Conservation (phyloP, 371 early-diverging fungal species). For the Smittium culicis region DNA sequence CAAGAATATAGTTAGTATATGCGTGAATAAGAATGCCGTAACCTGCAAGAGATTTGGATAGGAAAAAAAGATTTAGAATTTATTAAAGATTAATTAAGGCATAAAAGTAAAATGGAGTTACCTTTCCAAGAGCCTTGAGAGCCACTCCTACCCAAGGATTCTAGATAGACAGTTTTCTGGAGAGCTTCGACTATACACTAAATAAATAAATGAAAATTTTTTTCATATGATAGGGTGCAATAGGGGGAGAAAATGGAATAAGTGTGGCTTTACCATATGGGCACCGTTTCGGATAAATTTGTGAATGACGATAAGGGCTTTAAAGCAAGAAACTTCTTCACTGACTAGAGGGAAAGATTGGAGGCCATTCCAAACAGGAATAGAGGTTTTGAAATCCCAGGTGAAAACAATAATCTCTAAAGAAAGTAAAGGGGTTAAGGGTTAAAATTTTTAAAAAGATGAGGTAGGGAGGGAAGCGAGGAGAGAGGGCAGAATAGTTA, state of each 20-base stretch:
- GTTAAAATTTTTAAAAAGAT: neutral
- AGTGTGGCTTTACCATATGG: slow-evolving; percentile 30
- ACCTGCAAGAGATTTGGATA: slow-evolving; percentile 28
- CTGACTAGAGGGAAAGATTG: slow-evolving; percentile 72
- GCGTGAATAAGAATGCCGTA: slow-evolving; percentile 82
- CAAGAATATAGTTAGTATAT: slow-evolving; percentile 74
- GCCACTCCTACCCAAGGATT: slow-evolving; percentile 44
- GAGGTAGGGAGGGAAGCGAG: too few relatives aligned
- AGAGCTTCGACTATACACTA: slow-evolving; percentile 55
- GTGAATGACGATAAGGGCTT: slow-evolving; percentile 86
- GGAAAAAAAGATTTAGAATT: neutral
- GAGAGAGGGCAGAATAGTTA: slow-evolving; percentile 22
- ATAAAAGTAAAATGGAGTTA: neutral
- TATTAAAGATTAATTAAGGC: too few relatives aligned
- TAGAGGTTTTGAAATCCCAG: slow-evolving; percentile 80
- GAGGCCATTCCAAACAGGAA: slow-evolving; percentile 74
- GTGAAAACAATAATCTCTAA: slow-evolving; percentile 68
- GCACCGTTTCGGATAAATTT: slow-evolving; percentile 91
- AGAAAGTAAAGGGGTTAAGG: neutral
- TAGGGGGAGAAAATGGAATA: neutral
- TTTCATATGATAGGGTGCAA: neutral
- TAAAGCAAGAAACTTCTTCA: slow-evolving; percentile 88
- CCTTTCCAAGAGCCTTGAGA: slow-evolving; percentile 18
- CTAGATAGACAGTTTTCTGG: slow-evolving; percentile 44
- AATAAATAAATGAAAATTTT: neutral